Percentiles rank a stretch among this genome's conserved stretches.
Evolutionary conservation across 2,329 filamentous ascomycete genomes (phyloP).

Genomic region (Rhinocladiella mackenziei): DNA sequence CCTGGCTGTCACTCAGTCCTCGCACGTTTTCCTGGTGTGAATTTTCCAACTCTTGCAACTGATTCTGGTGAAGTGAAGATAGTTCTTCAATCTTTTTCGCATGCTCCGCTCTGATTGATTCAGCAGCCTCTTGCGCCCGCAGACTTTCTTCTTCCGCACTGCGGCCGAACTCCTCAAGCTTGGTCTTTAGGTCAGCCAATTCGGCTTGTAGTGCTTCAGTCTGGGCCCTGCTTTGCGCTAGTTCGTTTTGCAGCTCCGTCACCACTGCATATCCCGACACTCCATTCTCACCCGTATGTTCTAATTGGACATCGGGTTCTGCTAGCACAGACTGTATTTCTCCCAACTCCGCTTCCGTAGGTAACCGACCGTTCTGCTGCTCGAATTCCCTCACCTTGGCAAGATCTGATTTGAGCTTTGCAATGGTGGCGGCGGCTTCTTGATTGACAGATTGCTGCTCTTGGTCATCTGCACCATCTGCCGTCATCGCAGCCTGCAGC

Average conservation of each 20-base stretch:
- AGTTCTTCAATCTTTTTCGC: slow-evolving; percentile 21
- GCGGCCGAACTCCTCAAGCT: slow-evolving; percentile 37
- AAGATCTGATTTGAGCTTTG: slow-evolving; percentile 30
- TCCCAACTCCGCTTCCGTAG: slow-evolving; percentile 22
- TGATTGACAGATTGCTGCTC: slow-evolving; percentile 28
- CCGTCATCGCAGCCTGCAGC: slow-evolving; percentile 32
- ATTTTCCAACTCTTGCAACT: slow-evolving; percentile 14
- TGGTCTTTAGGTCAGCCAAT: slow-evolving; percentile 36
- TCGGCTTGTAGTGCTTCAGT: slow-evolving; percentile 29
- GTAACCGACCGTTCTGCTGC: slow-evolving; percentile 24
- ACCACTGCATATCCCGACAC: neutral
- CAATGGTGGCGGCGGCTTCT: slow-evolving; percentile 28
- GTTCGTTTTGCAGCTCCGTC: slow-evolving; percentile 9
- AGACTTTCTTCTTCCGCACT: slow-evolving; percentile 38
- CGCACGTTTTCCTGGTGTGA: slow-evolving; percentile 32
- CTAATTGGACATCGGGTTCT: slow-evolving; percentile 10
- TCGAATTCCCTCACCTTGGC: slow-evolving; percentile 28
- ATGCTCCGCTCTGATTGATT: slow-evolving; percentile 31
- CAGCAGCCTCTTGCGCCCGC: slow-evolving; percentile 37
- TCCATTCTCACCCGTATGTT: slow-evolving; percentile 1
- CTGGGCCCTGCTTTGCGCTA: slow-evolving; percentile 19
- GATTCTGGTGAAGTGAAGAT: slow-evolving; percentile 18
- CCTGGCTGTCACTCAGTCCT: slow-evolving; percentile 35
- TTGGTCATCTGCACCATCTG: slow-evolving; percentile 30
- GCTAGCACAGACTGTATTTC: slow-evolving; percentile 15